A percentile compares a stretch with the other conserved stretches of the same genome.
phyloP scores from a whole-genome alignment of 768 basidiomycete genomes.

The Phallus indusiatus region DNA sequence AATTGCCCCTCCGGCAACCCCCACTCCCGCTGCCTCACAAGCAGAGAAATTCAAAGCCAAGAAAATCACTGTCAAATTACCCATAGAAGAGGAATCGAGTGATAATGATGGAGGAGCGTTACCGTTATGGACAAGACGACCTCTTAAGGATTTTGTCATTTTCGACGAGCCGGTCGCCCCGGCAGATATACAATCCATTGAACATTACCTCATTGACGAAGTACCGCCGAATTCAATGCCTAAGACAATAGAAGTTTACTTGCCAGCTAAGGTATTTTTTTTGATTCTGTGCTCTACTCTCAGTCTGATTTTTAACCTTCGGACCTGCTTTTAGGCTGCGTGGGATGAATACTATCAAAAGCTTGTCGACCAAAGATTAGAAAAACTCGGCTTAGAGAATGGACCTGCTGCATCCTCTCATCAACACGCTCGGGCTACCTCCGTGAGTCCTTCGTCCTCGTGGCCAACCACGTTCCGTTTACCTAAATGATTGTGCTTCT shows the following conservation, averaged over 20 bases:
- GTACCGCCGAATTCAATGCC: constrained; percentile 46
- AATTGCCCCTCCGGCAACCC: constrained; percentile 45
- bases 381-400: constrained; percentile 70
- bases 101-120: constrained; percentile 29
- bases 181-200: constrained; percentile 36
- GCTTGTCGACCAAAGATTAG: constrained; percentile 73
- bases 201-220: constrained; percentile 53
- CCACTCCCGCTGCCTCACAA: constrained; percentile 11
- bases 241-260: constrained; percentile 64
- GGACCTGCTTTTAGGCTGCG: constrained; percentile 37
- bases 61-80: constrained; percentile 63
- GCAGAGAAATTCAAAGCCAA: constrained; percentile 38
- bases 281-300: neutral
- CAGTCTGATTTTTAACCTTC: neutral
- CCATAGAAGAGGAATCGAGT: constrained; percentile 30
- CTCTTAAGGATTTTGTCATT: constrained; percentile 32
- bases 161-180: constrained; percentile 20
- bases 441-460: constrained; percentile 41
- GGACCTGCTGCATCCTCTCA: constrained; percentile 46
- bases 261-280: constrained; percentile 63
- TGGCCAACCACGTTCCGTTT: constrained; percentile 6
- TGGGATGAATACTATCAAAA: constrained; percentile 67
- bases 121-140: constrained; percentile 52
- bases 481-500: neutral
- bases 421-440: constrained; percentile 70